Base-by-base conservation (phyloP, 2,329 filamentous ascomycete species). In the Malbranchea zuffiana region DNA sequence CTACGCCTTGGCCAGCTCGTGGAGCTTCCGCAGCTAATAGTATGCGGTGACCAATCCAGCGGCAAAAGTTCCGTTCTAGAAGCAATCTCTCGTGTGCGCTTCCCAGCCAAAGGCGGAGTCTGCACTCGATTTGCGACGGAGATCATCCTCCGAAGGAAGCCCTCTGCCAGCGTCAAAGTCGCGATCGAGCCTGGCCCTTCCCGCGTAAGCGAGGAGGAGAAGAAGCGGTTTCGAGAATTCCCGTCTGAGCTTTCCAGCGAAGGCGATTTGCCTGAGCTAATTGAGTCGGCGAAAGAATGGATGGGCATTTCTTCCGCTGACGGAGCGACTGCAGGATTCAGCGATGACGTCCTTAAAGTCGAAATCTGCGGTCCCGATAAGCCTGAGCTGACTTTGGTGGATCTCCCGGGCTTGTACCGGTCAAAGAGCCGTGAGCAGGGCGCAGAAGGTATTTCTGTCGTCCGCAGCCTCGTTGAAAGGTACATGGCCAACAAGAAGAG, bases 401-500 rank as follows among this genome's bases (percentile, higher is more conserved):
- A 43, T 20, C 32, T 46, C 6, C 44, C 41, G 7, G 40, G 41
- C 2, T n/a, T 44, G 8, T 16, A 38, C 18, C 33, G 35, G 1
- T 27, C 39, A 2, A 25, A 31, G 10, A 42, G 16, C 13, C 27
- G 29, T 10, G 19, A 35, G 10, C 24, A 32, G 27, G 32, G 46
- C 31, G 23, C 43, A 24, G 25, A 35, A 38, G 48, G 45, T 39
- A 40, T 37, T 45, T 46, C 45, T 35, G 7, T 48, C 25, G 29
- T 37, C 6, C 11, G 6, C 1, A 6, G 17, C 3, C 21, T 44
- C 7, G 25, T 32, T 11, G n/a, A 32, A 8, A 5, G 15, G 7
- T 82, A 82, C 45, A 75, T 81, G 62, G 47, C 48, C n/a, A 62
- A 69, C 19, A 49, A 57, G 10, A 63, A 72, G 10, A 78, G 65